Base-by-base conservation (phyloP, 176 grass and related monocot genomes). In the Stipa capillata region DNA sequence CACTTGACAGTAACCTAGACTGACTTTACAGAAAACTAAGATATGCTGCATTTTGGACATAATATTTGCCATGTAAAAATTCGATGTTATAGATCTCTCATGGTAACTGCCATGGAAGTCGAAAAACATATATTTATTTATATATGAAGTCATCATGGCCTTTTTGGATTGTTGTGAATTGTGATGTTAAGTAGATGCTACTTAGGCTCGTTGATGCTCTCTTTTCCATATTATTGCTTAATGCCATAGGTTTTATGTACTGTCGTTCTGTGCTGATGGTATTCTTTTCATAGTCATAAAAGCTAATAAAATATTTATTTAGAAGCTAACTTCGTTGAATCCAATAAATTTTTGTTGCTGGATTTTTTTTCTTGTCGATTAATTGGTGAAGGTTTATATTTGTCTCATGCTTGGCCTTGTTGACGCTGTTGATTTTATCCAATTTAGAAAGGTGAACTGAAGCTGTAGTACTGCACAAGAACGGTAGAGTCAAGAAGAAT, bases 291-390 rank as follows among this genome's bases (percentile, higher is more conserved):
- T 14, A 16, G 21, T 23, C 52, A 28, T 48, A 16, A 32, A 44
- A 53, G 25, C 35, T 76, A 8, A 53, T 11, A 61, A 43, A 42
- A 35, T 36, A 44, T 55, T 43, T 6, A 11, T 39, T 76, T 33
- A 68, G 74, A 63, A 14, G 2, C 3, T 12, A 40, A 21, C 43
- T 64, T 73, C 39, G 16, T 52, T 64, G 11, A 43, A 51, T 32
- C 32, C 35, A 51, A 40, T 3, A 82, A 49, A 31, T 74, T 83
- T 72, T 5, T 56, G 10, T 48, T 48, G 6, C 11, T 36, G n/a
- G 66, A 69, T 35, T 84, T 31, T 65, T 84, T 4, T 77, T 68
- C 6, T 15, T 34, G 27, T 70, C 36, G 23, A 35, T 84, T 69
- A 15, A n/a, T 84, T 59, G 52, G 1, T 4, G 23, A 40, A 29